Conservation (phyloP, 768 basidiomycete species). For the Lentinula guzmanii region DNA sequence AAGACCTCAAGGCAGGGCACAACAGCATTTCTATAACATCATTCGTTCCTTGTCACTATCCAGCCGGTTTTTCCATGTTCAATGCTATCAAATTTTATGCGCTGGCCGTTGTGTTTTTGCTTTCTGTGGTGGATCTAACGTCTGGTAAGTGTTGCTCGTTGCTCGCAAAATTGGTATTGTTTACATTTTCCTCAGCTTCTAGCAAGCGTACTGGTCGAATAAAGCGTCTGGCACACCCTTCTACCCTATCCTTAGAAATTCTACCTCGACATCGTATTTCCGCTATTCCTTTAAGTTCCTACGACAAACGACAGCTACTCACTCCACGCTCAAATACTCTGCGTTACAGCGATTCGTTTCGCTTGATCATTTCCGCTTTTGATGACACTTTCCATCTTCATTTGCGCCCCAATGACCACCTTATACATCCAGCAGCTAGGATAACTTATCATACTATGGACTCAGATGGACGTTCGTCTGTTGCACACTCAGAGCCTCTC, state of each 20-base stretch:
- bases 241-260: constrained; percentile 49
- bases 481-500: constrained; percentile 55
- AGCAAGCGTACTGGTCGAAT: constrained; percentile 41
- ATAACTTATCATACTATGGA: constrained; percentile 56
- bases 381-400: constrained; percentile 65
- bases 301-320: constrained; percentile 27
- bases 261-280: constrained; percentile 34
- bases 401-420: constrained; percentile 69
- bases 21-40: not conserved
- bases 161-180: not conserved
- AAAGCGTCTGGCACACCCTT: constrained; percentile 44
- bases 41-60: not conserved
- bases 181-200: constrained; percentile 24
- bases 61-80: not conserved
- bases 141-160: not conserved
- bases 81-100: not conserved
- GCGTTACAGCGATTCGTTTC: constrained; percentile 64
- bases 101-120: constrained; percentile 6
- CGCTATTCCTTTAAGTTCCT: constrained; percentile 12
- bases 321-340: constrained; percentile 39
- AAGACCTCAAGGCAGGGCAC: not conserved
- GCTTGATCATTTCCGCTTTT: constrained; percentile 63
- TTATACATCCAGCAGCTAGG: constrained; percentile 74
- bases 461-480: constrained; percentile 42
- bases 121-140: not conserved